A percentile compares a stretch with the other conserved stretches of the same genome.
Evolutionary conservation across 108 stramenopile genomes (phyloP).

Genomic region (Fragilaria crotonensis): DNA sequence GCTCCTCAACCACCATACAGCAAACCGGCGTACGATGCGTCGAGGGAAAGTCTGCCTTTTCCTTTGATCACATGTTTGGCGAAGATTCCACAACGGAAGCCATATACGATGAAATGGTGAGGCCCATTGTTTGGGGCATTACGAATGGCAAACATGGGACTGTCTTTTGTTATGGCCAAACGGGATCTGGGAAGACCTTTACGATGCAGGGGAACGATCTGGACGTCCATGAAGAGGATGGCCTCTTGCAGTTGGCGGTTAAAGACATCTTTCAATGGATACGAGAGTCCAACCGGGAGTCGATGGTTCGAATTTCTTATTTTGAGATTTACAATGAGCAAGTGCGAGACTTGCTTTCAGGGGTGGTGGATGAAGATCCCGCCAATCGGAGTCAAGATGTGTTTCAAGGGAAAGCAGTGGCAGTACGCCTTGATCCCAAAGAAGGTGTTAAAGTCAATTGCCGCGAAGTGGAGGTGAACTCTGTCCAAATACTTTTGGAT

Average conservation of each 20-base stretch:
- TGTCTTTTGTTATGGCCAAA: conserved; percentile 98
- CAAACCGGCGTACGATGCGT: background rate
- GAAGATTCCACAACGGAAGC: background rate
- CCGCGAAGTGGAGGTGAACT: conserved; percentile 45
- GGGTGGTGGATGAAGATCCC: conserved; percentile 24
- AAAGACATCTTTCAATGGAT: conserved; percentile 51
- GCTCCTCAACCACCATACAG: background rate
- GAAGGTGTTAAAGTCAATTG: conserved; percentile 88
- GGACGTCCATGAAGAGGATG: conserved; percentile 30
- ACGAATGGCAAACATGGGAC: conserved; percentile 64
- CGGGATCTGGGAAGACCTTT: conserved; percentile 88
- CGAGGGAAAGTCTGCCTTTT: background rate
- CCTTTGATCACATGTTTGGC: conserved; percentile 4
- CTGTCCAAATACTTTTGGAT: conserved; percentile 47
- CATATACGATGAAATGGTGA: background rate
- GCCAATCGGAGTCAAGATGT: conserved; percentile 2
- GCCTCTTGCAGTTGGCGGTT: conserved; percentile 49
- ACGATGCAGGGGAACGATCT: conserved; percentile 79
- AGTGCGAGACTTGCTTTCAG: conserved; percentile 90
- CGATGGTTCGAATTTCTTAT: conserved; percentile 54
- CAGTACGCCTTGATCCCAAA: conserved; percentile 41
- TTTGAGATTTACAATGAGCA: conserved; percentile 97
- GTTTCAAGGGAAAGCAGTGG: background rate
- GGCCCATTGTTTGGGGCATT: background rate
- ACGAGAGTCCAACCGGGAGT: conserved; percentile 17